phyloP scores from a whole-genome alignment of 495 filamentous ascomycete genomes.

The Pseudevernia furfuracea region DNA sequence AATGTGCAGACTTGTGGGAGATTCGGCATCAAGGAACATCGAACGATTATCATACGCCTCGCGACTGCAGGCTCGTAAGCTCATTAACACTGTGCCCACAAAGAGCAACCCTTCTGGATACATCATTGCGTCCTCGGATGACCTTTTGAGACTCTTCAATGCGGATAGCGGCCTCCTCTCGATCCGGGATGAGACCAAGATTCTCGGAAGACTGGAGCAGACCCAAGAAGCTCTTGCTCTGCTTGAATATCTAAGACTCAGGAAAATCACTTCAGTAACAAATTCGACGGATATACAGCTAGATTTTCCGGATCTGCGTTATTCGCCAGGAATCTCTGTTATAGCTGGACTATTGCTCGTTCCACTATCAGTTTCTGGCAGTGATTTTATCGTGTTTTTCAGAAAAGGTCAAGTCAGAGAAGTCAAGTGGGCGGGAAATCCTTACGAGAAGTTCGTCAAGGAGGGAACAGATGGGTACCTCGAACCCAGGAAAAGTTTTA shows the following conservation, averaged over 20 bases:
- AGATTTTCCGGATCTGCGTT: conserved; percentile 80
- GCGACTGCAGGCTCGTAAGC: conserved; percentile 69
- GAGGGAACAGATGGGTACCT: conserved; percentile 62
- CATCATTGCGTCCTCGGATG: conserved; percentile 85
- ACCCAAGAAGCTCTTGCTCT: conserved; percentile 80
- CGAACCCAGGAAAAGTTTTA: conserved; percentile 71
- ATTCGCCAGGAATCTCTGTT: conserved; percentile 67
- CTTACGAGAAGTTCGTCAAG: conserved; percentile 69
- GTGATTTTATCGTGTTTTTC: conserved; percentile 90
- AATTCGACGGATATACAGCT: conserved; percentile 66
- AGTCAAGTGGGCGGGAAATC: conserved; percentile 91
- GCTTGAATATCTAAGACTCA: conserved; percentile 76
- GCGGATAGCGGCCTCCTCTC: conserved; percentile 83
- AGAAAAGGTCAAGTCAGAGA: conserved; percentile 68
- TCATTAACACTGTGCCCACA: conserved; percentile 72
- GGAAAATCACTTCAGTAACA: conserved; percentile 66
- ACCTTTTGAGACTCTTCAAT: conserved; percentile 77
- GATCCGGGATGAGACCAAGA: conserved; percentile 81
- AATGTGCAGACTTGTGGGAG: conserved; percentile 88
- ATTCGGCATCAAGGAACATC: conserved; percentile 80
- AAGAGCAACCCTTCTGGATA: conserved; percentile 82
- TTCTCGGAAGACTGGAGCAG: conserved; percentile 65
- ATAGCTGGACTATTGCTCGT: conserved; percentile 82
- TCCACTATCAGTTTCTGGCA: conserved; percentile 66
- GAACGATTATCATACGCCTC: conserved; percentile 84